Evolutionary conservation across 2,329 filamentous ascomycete genomes (phyloP), one percentile per base, ranked within the genome.

Genomic region (Teratosphaeriaceae sp.): DNA sequence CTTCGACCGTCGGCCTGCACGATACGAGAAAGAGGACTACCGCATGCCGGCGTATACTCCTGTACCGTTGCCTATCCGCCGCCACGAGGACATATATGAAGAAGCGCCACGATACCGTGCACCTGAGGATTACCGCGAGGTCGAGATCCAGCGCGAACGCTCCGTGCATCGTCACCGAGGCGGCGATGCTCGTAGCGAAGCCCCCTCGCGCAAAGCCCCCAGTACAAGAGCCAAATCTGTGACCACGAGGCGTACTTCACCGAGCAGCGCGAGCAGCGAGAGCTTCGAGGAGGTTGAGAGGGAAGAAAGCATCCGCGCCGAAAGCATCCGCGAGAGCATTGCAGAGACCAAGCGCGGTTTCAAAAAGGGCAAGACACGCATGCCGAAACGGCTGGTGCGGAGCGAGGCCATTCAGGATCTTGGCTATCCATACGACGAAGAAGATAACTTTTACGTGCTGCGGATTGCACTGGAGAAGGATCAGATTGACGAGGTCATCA

Each of bases 401-500:
- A 84, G 85, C 61, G 76, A 82, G 48, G 89, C 87, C 1, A 76
- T 96, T 24, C 82, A 85, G 49, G 86, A 95, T 50, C 72, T 94
- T 12, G 84, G 85, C 11, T 95, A 95, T 64, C 86, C 87, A 0
- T 96, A 82, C 56, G 76, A 86, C 43, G 85, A 94, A 69, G 88
- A 95, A 85, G 87, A 84, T 29, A 82, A 84, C 53, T 84, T 84
- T 18, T 80, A 92, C 54, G 78, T 95, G 40, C 80, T 97, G 26
- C 80, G 85, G 54, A 84, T 86, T 59, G 89, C 90, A 8, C 74
- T 97, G 4, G 85, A 87, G 13, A 34, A 94, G 55, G 80, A 90
- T 15, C 88, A 95, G 55, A 96, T 96, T 50, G 88, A 96, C 54
- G 85, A 94, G 57, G 74, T 96, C 34, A 84, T 96, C 55, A 83